A percentile compares a stretch with the other conserved stretches of the same genome.
Conservation (phyloP, 371 early-diverging fungal species). For the Mucor lusitanicus region DNA sequence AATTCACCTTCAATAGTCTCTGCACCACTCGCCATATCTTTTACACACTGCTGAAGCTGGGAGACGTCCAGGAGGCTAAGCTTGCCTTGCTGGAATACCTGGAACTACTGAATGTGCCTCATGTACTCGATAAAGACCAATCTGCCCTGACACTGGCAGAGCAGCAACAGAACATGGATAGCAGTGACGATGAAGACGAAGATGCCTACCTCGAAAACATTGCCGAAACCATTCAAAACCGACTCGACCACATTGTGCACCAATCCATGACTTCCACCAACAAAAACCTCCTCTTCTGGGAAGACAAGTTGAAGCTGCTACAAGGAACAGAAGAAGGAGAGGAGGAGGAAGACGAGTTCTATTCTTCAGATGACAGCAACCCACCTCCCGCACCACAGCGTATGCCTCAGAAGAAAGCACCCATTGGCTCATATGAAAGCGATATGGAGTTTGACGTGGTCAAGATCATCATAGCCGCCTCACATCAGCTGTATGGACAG, state of each 20-base stretch:
- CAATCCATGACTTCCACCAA: not conserved
- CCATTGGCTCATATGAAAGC: constrained; percentile 18
- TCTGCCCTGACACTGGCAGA: not conserved
- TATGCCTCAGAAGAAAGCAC: constrained; percentile 6
- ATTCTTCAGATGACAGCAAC: not conserved
- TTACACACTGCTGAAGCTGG: constrained; percentile 53
- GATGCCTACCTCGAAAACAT: not conserved
- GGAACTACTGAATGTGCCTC: constrained; percentile 43
- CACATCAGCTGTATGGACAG: constrained; percentile 7
- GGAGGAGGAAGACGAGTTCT: not conserved
- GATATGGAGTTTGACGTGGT: constrained; percentile 27
- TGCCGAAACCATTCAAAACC: not conserved
- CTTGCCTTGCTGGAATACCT: constrained; percentile 63
- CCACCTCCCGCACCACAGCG: not conserved
- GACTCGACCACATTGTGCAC: not conserved
- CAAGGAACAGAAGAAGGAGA: not conserved
- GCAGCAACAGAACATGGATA: not conserved
- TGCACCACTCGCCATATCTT: constrained; percentile 64
- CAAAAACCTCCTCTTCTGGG: not conserved
- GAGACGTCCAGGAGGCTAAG: constrained; percentile 70
- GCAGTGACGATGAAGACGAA: constrained; percentile 2
- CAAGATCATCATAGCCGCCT: not conserved
- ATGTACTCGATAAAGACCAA: not conserved
- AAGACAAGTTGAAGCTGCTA: not conserved
- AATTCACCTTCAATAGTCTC: constrained; percentile 72